Conservation (phyloP, 805 yeast species). For the Candida yuanshanica region DNA sequence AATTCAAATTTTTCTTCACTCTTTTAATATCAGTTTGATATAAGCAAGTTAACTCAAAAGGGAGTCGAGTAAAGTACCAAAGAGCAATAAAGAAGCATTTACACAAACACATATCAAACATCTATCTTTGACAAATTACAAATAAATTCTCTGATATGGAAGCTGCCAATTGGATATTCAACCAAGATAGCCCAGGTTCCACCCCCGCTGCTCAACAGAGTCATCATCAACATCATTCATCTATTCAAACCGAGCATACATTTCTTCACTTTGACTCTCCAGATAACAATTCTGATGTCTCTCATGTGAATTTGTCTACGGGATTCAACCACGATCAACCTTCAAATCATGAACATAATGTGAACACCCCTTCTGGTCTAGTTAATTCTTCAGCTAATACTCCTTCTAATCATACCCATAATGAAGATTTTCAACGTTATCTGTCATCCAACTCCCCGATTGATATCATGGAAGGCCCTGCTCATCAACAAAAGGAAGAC, state of each 20-base stretch:
- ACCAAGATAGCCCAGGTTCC: conserved; percentile 6
- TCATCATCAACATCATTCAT: background rate
- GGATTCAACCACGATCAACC: background rate
- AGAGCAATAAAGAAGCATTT: too few relatives aligned
- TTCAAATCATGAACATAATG: background rate
- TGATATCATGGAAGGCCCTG: conserved; percentile 9
- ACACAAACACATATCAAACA: too few relatives aligned
- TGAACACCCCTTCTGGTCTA: background rate
- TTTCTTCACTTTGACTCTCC: conserved; percentile 21
- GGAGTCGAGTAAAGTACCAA: too few relatives aligned
- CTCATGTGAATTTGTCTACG: conserved; percentile 1
- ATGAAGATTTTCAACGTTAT: background rate
- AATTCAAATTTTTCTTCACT: too few relatives aligned
- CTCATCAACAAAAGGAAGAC: conserved; percentile 2
- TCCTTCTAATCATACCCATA: background rate
- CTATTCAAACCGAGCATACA: conserved; percentile 2
- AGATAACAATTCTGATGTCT: conserved; percentile 7
- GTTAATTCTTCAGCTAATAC: background rate
- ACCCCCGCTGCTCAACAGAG: background rate
- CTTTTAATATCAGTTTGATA: too few relatives aligned
- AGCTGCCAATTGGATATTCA: conserved; percentile 11
- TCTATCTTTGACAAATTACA: too few relatives aligned
- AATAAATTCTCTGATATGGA: conserved; percentile 3
- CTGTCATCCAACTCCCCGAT: conserved; percentile 5
- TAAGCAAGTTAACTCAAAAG: too few relatives aligned